Percentiles rank a stretch among this genome's conserved stretches.
These are phyloP conservation scores for Epichloe uncinata DNA, from an alignment of 2,329 filamentous ascomycete species.

Conservation along the genomic window DNA sequence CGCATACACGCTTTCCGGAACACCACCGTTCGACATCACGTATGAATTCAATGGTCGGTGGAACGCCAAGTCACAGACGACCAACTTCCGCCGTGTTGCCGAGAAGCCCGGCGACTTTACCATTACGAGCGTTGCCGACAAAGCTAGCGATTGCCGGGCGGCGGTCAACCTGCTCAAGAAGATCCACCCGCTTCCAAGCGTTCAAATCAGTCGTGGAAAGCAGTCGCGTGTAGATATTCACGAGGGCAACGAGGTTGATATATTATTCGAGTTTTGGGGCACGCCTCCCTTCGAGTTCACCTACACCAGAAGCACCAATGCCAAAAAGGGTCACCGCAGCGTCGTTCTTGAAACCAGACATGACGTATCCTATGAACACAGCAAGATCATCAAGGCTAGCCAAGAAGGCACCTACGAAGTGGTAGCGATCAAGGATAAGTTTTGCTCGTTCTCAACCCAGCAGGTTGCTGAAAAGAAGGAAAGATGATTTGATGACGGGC, in stretches of 20 bases:
- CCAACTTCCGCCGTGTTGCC: slow-evolving; percentile 83
- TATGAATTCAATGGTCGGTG: slow-evolving; percentile 78
- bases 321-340: slow-evolving; percentile 62
- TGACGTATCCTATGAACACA: slow-evolving; percentile 70
- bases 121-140: slow-evolving; percentile 78
- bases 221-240: slow-evolving; percentile 83
- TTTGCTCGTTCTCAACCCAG: slow-evolving; percentile 74
- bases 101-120: slow-evolving; percentile 81
- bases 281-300: slow-evolving; percentile 96
- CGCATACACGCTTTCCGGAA: slow-evolving; percentile 80
- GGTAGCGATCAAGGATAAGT: slow-evolving; percentile 86
- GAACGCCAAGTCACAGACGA: slow-evolving; percentile 66
- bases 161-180: slow-evolving; percentile 63
- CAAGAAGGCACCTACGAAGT: slow-evolving; percentile 98
- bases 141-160: slow-evolving; percentile 76
- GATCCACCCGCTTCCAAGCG: slow-evolving; percentile 86
- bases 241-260: slow-evolving; percentile 87
- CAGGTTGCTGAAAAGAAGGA: slow-evolving; percentile 36
- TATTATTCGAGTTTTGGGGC: slow-evolving; percentile 89
- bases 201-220: slow-evolving; percentile 74
- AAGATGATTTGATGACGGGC: slow-evolving; percentile 1
- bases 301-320: slow-evolving; percentile 83
- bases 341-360: slow-evolving; percentile 82
- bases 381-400: slow-evolving; percentile 68
- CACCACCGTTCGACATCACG: slow-evolving; percentile 81